Evolutionary conservation across 768 basidiomycete species (phyloP), one percentile per base, ranked within the genome.

Genomic region (Coprinellus micaceus): DNA sequence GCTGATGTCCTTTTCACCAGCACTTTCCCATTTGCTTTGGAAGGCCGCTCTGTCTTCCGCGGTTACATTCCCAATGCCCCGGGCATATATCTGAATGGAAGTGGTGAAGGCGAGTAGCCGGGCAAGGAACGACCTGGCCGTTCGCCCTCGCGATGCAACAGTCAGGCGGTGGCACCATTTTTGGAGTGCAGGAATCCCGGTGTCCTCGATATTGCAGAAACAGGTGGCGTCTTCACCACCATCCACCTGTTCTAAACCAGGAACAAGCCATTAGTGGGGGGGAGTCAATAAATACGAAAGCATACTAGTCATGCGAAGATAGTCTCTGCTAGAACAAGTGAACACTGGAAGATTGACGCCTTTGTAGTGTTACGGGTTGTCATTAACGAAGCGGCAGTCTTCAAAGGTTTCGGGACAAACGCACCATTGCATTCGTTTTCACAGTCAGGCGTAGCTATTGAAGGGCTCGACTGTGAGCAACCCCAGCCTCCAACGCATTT

Each of bases 311-410:
- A 85, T 63, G 36, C 83, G 71, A n/a, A 83, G 73, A 60, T 86
- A 85, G 64, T 86, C 83, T n/a, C 83, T 76, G 39, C 80, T 76
- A 1, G 83, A 85, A 54, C 75, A 77, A 22, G 82, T 82, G 66
- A 85, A 85, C 11, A 83, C 82, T 1, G 84, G 84, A 3, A 86
- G 76, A 56, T 84, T 72, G 51, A 85, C 84, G 1, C 71, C 74
- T 25, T 77, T 75, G 58, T 86, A 85, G 63, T 85, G 84, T 84
- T 39, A 21, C 43, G 17, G 44, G 17, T 41, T 17, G 29, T 3
- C 52, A 12, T 25, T 37, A 19, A 46, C 37, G 40, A 36, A 15
- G 22, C 9, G 19, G 36, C 36, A 17, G 17, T 9, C 17, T 17
- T 17, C 9, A 37, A 17, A 9, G 36, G 17, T 37, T 17, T 37